These are phyloP conservation scores for Acrodontium crateriforme DNA, from an alignment of 2,329 filamentous ascomycete genomes.

Conservation along the genomic window DNA sequence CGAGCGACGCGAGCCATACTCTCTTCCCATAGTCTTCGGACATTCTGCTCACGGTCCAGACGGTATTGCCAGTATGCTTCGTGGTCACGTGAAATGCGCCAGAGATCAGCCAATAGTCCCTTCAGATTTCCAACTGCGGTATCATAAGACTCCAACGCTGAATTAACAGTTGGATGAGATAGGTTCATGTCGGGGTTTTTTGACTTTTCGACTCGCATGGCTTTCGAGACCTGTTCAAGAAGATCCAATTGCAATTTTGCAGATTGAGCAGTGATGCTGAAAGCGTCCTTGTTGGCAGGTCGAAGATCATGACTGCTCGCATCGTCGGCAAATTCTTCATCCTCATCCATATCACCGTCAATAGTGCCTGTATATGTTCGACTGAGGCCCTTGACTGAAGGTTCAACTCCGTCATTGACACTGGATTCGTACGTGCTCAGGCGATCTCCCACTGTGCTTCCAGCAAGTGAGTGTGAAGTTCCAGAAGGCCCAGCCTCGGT, in stretches of 20 bases:
- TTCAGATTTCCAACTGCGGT: slow-evolving; percentile 79
- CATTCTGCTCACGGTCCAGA: slow-evolving; percentile 77
- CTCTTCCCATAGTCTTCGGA: slow-evolving; percentile 95
- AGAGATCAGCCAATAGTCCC: slow-evolving; percentile 66
- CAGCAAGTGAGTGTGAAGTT: slow-evolving; percentile 23
- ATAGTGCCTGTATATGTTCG: slow-evolving; percentile 32
- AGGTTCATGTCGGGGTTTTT: slow-evolving; percentile 58
- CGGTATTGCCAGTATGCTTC: slow-evolving; percentile 96
- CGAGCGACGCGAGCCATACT: slow-evolving; percentile 95
- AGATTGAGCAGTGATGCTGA: slow-evolving; percentile 94
- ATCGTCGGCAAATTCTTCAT: slow-evolving; percentile 69
- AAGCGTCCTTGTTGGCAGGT: slow-evolving; percentile 74
- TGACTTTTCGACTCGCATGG: slow-evolving; percentile 56
- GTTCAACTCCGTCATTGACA: slow-evolving; percentile 39
- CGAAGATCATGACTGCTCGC: slow-evolving; percentile 62
- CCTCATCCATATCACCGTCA: slow-evolving; percentile 48
- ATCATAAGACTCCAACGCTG: slow-evolving; percentile 76
- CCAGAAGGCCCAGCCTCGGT: slow-evolving; percentile 34
- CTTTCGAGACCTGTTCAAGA: slow-evolving; percentile 71
- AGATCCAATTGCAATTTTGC: slow-evolving; percentile 86
- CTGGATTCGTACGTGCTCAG: slow-evolving; percentile 46
- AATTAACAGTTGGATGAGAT: slow-evolving; percentile 60
- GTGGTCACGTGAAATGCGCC: slow-evolving; percentile 85
- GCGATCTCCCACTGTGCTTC: slow-evolving; percentile 39
- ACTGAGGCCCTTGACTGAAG: slow-evolving; percentile 29